These are phyloP conservation scores for Globisporangium irregulare DNA, from an alignment of 352 stramenopile species.

Conservation along the genomic window DNA sequence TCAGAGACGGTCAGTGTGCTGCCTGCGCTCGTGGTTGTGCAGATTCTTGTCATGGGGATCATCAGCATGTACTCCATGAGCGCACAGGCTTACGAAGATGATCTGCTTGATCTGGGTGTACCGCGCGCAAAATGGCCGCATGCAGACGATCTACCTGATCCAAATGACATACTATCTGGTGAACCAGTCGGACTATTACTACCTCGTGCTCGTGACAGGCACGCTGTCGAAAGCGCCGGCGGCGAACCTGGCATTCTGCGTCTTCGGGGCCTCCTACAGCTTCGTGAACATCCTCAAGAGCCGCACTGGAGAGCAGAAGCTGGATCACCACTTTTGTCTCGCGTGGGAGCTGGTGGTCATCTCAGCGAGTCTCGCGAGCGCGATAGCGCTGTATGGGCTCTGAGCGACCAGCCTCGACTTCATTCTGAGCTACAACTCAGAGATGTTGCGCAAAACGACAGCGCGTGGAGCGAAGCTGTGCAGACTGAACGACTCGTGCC, in stretches of 20 bases:
- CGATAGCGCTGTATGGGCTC: background rate
- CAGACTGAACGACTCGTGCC: slow-evolving; percentile 2
- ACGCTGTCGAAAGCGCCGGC: background rate
- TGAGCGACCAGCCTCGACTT: slow-evolving; percentile 1
- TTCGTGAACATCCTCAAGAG: slow-evolving; percentile 1
- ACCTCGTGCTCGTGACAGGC: background rate
- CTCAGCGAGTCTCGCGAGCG: background rate
- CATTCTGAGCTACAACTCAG: background rate
- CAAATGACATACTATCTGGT: background rate
- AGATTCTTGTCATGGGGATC: background rate
- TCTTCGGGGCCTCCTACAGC: background rate
- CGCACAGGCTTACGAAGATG: background rate
- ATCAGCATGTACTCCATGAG: background rate
- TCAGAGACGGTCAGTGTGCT: background rate
- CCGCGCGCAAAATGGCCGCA: background rate
- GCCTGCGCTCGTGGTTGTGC: background rate
- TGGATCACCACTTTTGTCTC: background rate
- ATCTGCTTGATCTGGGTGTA: background rate
- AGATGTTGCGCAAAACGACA: background rate
- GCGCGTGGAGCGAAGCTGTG: background rate
- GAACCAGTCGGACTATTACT: background rate
- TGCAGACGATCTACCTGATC: background rate
- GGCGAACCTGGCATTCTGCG: background rate
- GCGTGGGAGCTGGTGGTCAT: background rate
- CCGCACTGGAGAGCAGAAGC: background rate